These are phyloP conservation scores for Groenewaldozyma auringiensis DNA, from an alignment of 1,139 yeast genomes.

Conservation along the genomic window DNA sequence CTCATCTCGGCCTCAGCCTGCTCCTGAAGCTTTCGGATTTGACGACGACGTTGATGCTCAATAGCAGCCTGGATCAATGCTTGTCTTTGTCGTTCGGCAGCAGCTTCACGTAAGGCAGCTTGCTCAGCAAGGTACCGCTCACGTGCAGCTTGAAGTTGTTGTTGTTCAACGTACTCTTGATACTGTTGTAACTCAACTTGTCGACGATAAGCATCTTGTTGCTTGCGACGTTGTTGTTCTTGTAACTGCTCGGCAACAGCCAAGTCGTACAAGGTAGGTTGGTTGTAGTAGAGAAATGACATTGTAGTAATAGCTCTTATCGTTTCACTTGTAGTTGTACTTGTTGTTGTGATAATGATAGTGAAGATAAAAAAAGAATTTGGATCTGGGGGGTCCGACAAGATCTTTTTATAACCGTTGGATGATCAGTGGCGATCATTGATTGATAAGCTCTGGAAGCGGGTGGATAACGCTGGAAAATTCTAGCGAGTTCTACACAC, in stretches of 20 bases:
- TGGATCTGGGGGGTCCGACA: background rate
- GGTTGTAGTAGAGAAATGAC: background rate
- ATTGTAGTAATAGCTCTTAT: no score
- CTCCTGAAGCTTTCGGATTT: conserved; percentile 5
- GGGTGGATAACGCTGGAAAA: background rate
- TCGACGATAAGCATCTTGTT: conserved; percentile 2
- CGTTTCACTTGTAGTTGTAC: background rate
- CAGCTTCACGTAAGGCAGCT: conserved; percentile 1
- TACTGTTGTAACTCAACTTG: background rate
- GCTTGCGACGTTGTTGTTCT: background rate
- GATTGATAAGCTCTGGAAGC: background rate
- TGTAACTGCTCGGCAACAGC: conserved; percentile 1
- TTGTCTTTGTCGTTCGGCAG: conserved; percentile 6
- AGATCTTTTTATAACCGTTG: background rate
- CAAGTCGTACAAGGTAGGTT: background rate
- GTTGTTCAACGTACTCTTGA: background rate
- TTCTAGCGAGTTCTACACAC: background rate
- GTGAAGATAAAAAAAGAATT: background rate
- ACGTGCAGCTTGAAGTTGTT: background rate
- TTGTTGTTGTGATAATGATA: background rate
- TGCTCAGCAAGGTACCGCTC: conserved; percentile 5
- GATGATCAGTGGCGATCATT: background rate
- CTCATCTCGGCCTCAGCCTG: conserved; percentile 2
- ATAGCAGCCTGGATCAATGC: conserved; percentile 5
- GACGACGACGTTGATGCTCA: conserved; percentile 3